Conservation (phyloP, 2,329 filamentous ascomycete species). For the Ascochyta lentis region DNA sequence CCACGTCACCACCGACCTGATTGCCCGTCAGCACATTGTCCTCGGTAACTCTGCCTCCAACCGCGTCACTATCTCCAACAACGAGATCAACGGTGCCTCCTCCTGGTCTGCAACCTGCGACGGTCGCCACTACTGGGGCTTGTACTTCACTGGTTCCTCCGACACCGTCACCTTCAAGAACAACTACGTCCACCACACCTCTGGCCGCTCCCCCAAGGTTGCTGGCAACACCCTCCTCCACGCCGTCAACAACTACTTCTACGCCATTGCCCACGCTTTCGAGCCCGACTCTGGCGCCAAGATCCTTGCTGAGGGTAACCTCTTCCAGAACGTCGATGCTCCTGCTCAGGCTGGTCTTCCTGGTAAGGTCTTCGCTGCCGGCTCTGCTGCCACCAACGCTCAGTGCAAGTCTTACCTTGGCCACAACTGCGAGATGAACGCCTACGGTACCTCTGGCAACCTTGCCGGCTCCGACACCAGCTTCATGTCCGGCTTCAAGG, state of each 20-base stretch:
- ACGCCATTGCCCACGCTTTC: conserved; percentile 64
- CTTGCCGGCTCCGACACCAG: conserved; percentile 50
- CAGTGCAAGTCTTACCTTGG: conserved; percentile 57
- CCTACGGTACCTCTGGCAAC: conserved; percentile 37
- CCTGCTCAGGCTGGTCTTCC: conserved; percentile 51
- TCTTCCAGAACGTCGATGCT: conserved; percentile 61
- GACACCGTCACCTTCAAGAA: conserved; percentile 65
- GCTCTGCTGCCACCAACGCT: conserved; percentile 45
- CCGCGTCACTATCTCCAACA: conserved; percentile 67
- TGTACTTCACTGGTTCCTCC: conserved; percentile 63
- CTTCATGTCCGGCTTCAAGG: conserved; percentile 60
- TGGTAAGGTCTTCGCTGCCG: conserved; percentile 52
- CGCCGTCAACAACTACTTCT: conserved; percentile 69
- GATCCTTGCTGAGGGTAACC: conserved; percentile 64
- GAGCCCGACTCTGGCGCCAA: conserved; percentile 51
- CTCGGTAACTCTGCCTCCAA: conserved; percentile 61
- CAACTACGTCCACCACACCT: conserved; percentile 67
- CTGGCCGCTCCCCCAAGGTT: conserved; percentile 65
- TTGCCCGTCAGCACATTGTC: conserved; percentile 67
- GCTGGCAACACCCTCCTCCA: conserved; percentile 63
- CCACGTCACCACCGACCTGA: conserved; percentile 58
- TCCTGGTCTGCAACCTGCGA: conserved; percentile 65
- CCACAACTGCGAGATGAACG: conserved; percentile 59
- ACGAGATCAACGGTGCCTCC: conserved; percentile 63
- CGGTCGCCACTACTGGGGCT: conserved; percentile 64